phyloP scores from a whole-genome alignment of 352 stramenopile species.

The Nothophytophthora sp. region DNA sequence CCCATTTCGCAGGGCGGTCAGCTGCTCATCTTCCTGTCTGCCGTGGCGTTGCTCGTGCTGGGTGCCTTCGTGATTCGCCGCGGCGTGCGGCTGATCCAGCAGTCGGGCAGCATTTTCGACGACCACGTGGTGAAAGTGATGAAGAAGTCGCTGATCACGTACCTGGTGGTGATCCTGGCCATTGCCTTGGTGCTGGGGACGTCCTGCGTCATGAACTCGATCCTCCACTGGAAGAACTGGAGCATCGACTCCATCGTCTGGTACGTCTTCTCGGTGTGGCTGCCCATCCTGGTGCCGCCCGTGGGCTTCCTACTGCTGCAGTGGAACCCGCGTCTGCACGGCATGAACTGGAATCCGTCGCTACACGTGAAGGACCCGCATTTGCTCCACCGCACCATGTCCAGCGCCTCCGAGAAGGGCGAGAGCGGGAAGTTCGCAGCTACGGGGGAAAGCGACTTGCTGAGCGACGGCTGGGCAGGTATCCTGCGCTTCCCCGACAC shows the following conservation, averaged over 20 bases:
- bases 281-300: slow-evolving; percentile 72
- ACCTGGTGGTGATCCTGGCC: slow-evolving; percentile 70
- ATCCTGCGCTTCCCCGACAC: slow-evolving; percentile 77
- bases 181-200: slow-evolving; percentile 70
- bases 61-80: slow-evolving; percentile 71
- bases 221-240: slow-evolving; percentile 65
- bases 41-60: slow-evolving; percentile 62
- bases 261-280: slow-evolving; percentile 82
- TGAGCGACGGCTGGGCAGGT: slow-evolving; percentile 69
- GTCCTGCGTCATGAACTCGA: slow-evolving; percentile 59
- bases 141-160: slow-evolving; percentile 80
- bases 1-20: slow-evolving; percentile 47
- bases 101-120: slow-evolving; percentile 74
- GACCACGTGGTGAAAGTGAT: slow-evolving; percentile 74
- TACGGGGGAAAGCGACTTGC: slow-evolving; percentile 26
- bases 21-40: slow-evolving; percentile 63
- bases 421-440: slow-evolving; percentile 33
- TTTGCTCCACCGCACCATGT: slow-evolving; percentile 31
- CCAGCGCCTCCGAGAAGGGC: slow-evolving; percentile 50
- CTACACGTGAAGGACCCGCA: slow-evolving; percentile 50
- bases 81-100: slow-evolving; percentile 67
- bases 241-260: slow-evolving; percentile 75
- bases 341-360: slow-evolving; percentile 69
- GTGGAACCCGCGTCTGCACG: slow-evolving; percentile 80
- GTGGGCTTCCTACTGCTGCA: slow-evolving; percentile 82